These are phyloP conservation scores for Rhodamnia argentea DNA, from an alignment of 345 rosid genomes.

Conservation along the genomic window DNA sequence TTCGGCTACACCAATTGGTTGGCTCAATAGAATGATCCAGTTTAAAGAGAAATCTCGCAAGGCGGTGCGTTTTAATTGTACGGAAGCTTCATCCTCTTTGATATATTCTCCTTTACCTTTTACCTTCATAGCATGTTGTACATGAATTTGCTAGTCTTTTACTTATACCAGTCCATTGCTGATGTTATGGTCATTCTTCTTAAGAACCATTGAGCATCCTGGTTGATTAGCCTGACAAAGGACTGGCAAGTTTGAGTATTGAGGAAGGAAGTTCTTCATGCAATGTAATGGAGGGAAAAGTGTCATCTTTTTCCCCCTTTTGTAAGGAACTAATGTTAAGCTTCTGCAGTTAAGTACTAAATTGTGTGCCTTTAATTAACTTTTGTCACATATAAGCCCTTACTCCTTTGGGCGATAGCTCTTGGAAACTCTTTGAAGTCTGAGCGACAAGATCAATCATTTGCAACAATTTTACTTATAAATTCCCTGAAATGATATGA, in stretches of 20 bases:
- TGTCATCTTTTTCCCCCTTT: background rate
- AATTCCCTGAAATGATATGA: background rate
- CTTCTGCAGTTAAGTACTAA: background rate
- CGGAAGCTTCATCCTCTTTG: background rate
- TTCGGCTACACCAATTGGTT: conserved; percentile 79
- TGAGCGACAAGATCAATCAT: background rate
- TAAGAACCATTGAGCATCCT: background rate
- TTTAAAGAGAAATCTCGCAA: conserved; percentile 92
- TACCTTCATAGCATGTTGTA: background rate
- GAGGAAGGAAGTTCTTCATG: background rate
- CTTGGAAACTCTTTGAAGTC: background rate
- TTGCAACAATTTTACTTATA: background rate
- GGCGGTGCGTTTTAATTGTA: conserved; percentile 41
- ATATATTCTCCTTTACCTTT: background rate
- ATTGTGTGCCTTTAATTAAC: background rate
- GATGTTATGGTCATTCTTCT: background rate
- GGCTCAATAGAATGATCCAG: conserved; percentile 86
- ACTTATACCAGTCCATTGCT: background rate
- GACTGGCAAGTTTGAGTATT: background rate
- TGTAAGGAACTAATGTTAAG: background rate
- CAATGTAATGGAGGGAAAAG: background rate
- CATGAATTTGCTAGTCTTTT: background rate
- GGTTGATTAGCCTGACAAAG: background rate
- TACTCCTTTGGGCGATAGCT: background rate
- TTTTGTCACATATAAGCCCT: background rate